These are phyloP conservation scores for Pisolithus tinctorius DNA, from an alignment of 768 basidiomycete genomes.

Conservation along the genomic window DNA sequence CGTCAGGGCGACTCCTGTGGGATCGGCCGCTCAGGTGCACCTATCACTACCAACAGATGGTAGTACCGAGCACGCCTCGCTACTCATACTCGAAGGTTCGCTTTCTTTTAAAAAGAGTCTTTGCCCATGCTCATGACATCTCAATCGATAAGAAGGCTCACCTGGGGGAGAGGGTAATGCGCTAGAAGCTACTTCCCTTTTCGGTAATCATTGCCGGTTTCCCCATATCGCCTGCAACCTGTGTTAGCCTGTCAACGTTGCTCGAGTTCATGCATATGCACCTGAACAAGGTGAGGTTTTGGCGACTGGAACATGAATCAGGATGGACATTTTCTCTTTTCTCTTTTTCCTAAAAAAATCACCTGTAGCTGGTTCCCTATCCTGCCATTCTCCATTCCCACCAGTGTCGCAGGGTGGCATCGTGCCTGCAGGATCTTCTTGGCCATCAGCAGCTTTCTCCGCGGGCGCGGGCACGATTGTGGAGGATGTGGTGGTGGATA, in stretches of 20 bases:
- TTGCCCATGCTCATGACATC: neutral
- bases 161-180: neutral
- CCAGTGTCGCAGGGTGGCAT: neutral
- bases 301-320: neutral
- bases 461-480: slow-evolving; percentile 8
- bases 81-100: slow-evolving; percentile 5
- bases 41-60: neutral
- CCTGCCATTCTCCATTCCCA: neutral
- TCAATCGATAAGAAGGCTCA: neutral
- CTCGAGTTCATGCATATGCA: neutral
- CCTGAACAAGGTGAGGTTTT: neutral
- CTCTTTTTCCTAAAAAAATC: neutral
- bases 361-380: neutral
- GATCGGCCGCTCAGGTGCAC: neutral
- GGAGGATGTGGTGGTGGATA: slow-evolving; percentile 12
- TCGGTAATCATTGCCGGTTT: neutral
- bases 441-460: slow-evolving; percentile 4
- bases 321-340: neutral
- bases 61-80: slow-evolving; percentile 1
- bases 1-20: slow-evolving; percentile 30
- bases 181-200: neutral
- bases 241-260: neutral
- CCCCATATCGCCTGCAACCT: neutral
- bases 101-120: neutral
- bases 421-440: neutral